Conservation (phyloP, 352 stramenopile genomes). For the Pythium graminicola region DNA sequence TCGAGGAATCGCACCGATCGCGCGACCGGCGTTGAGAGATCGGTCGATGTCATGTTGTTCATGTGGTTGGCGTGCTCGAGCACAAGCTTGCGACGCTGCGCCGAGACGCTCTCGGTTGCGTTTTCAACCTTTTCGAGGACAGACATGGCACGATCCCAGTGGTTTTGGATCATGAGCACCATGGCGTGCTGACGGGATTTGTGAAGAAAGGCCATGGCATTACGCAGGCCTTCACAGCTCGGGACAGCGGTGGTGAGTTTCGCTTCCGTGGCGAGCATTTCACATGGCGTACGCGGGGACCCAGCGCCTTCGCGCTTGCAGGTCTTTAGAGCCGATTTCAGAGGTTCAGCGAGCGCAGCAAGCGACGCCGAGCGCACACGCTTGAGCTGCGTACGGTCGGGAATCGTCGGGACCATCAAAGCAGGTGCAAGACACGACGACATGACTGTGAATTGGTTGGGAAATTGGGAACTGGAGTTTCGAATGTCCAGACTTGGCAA, state of each 20-base stretch:
- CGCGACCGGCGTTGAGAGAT: neutral
- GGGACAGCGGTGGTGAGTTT: conserved; percentile 22
- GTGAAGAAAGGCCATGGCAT: conserved; percentile 56
- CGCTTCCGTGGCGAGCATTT: conserved; percentile 3
- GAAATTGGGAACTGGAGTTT: neutral
- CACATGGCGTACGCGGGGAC: conserved; percentile 39
- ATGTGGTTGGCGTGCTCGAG: conserved; percentile 48
- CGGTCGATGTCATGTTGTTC: conserved; percentile 5
- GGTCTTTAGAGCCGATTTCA: conserved; percentile 47
- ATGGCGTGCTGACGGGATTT: conserved; percentile 68
- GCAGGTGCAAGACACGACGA: conserved; percentile 44
- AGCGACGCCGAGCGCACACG: conserved; percentile 24
- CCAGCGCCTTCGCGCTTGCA: conserved; percentile 45
- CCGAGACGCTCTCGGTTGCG: conserved; percentile 57
- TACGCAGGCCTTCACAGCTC: conserved; percentile 55
- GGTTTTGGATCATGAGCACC: conserved; percentile 69
- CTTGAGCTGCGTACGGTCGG: conserved; percentile 19
- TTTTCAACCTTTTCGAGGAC: conserved; percentile 74
- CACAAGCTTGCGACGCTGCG: conserved; percentile 56
- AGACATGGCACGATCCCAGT: conserved; percentile 64
- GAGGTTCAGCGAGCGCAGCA: conserved; percentile 22
- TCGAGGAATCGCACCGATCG: conserved; percentile 56
- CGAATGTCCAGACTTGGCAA: too few relatives aligned
- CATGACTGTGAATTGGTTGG: conserved; percentile 18
- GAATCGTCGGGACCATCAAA: conserved; percentile 20